These are phyloP conservation scores for Isoetes taiwanensis DNA, from an alignment of 75 land plant genomes.

Conservation along the genomic window DNA sequence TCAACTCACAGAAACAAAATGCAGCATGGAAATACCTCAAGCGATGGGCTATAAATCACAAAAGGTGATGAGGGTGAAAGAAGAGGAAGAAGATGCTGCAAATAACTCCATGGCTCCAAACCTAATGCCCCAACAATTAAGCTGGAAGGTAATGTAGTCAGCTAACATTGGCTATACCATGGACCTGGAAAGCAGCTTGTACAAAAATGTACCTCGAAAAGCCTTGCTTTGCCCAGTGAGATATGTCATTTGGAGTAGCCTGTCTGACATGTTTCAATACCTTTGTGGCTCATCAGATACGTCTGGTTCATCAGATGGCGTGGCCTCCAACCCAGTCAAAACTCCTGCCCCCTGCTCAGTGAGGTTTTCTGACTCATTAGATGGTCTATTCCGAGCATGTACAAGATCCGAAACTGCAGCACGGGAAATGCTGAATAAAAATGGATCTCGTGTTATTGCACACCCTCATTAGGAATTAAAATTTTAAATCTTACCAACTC, in stretches of 20 bases:
- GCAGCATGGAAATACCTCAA: slow-evolving; percentile 38
- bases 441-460: too few relatives aligned
- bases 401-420: too few relatives aligned
- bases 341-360: too few relatives aligned
- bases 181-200: neutral
- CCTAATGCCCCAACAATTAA: slow-evolving; percentile 74
- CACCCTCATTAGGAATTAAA: too few relatives aligned
- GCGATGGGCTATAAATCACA: slow-evolving; percentile 70
- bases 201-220: slow-evolving; percentile 72
- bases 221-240: slow-evolving; percentile 63
- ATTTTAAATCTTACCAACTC: slow-evolving; percentile 57
- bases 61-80: slow-evolving; percentile 79
- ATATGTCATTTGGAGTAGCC: slow-evolving; percentile 13
- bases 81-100: slow-evolving; percentile 63
- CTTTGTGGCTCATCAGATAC: too few relatives aligned
- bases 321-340: too few relatives aligned
- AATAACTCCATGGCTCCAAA: slow-evolving; percentile 48
- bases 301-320: too few relatives aligned
- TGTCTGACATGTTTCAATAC: slow-evolving; percentile 5
- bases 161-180: neutral
- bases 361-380: too few relatives aligned
- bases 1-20: neutral
- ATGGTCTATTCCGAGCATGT: too few relatives aligned
- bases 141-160: slow-evolving; percentile 28
- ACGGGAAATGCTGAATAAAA: too few relatives aligned